Evolutionary conservation across 75 land plant genomes (phyloP).

Genomic region (Selaginella tamariscina): DNA sequence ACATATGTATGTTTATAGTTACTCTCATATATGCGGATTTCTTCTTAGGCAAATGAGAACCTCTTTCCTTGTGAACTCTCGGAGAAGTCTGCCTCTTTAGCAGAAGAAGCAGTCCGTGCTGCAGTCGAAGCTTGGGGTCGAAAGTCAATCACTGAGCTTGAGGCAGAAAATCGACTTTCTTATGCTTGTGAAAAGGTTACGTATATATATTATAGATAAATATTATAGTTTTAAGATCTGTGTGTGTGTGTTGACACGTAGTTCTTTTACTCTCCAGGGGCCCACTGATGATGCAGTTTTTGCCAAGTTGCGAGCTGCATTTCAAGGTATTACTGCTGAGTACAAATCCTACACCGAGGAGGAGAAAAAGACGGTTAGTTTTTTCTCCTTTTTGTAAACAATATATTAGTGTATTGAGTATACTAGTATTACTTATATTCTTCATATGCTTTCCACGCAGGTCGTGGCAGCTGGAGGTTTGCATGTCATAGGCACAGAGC

Average conservation of each 20-base stretch:
- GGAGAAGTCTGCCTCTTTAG: conserved; percentile 33
- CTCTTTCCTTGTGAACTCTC: conserved; percentile 87
- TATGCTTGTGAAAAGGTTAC: conserved; percentile 98
- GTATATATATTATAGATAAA: conserved; percentile 3
- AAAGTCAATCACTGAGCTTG: conserved; percentile 77
- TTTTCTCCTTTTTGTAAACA: neutral
- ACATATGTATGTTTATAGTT: neutral
- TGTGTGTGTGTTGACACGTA: too few species aligned
- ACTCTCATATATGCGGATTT: neutral
- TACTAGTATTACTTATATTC: neutral
- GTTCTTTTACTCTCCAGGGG: conserved; percentile 42
- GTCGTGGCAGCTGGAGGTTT: conserved; percentile 92
- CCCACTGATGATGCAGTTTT: conserved; percentile 84
- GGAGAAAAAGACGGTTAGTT: conserved; percentile 63
- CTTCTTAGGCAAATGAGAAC: conserved; percentile 62
- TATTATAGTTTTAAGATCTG: neutral
- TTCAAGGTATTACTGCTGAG: conserved; percentile 46
- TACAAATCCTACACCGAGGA: conserved; percentile 80
- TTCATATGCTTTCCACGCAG: conserved; percentile 26
- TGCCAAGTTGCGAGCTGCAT: conserved; percentile 51
- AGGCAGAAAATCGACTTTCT: conserved; percentile 90
- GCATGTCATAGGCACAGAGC: conserved; percentile 97
- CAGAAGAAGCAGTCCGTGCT: conserved; percentile 70
- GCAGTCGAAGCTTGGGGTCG: conserved; percentile 86
- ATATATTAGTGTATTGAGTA: neutral